A percentile compares a stretch with the other conserved stretches of the same genome.
Evolutionary conservation across 2,329 filamentous ascomycete genomes (phyloP).

Genomic region (Rugonectria rugulosa): DNA sequence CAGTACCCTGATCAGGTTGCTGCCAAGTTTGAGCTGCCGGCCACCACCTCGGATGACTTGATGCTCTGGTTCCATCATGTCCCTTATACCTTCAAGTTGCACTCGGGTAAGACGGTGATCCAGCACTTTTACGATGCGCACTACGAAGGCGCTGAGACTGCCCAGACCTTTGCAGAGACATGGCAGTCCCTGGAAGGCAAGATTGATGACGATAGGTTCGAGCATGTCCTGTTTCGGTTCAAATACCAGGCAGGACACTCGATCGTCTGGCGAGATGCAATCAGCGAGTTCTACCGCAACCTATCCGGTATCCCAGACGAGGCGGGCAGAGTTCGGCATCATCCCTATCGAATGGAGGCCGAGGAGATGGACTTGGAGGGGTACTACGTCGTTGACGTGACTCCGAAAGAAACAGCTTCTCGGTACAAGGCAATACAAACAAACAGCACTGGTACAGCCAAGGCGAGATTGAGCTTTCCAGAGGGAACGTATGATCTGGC

Average conservation of each 20-base stretch:
- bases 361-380: constrained; percentile 68
- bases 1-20: constrained; percentile 71
- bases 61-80: constrained; percentile 81
- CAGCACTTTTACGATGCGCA: constrained; percentile 73
- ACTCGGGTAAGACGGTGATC: constrained; percentile 71
- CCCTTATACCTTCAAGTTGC: constrained; percentile 67
- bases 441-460: constrained; percentile 8
- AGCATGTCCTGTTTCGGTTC: constrained; percentile 65
- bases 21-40: constrained; percentile 63
- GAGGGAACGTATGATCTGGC: constrained; percentile 62
- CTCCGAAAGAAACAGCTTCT: constrained; percentile 67
- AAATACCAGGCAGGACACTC: constrained; percentile 73
- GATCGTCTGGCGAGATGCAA: constrained; percentile 74
- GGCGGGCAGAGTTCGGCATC: constrained; percentile 61
- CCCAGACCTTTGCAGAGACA: constrained; percentile 61
- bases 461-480: background rate
- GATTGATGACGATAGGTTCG: constrained; percentile 67
- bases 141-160: constrained; percentile 65
- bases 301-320: constrained; percentile 68
- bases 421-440: constrained; percentile 44
- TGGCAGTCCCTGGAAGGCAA: constrained; percentile 64
- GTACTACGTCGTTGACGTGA: constrained; percentile 62
- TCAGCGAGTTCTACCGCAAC: constrained; percentile 66
- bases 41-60: constrained; percentile 72
- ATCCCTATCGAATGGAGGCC: constrained; percentile 73